These are phyloP conservation scores for Millerago galiae DNA, from an alignment of 805 yeast species.

Conservation along the genomic window DNA sequence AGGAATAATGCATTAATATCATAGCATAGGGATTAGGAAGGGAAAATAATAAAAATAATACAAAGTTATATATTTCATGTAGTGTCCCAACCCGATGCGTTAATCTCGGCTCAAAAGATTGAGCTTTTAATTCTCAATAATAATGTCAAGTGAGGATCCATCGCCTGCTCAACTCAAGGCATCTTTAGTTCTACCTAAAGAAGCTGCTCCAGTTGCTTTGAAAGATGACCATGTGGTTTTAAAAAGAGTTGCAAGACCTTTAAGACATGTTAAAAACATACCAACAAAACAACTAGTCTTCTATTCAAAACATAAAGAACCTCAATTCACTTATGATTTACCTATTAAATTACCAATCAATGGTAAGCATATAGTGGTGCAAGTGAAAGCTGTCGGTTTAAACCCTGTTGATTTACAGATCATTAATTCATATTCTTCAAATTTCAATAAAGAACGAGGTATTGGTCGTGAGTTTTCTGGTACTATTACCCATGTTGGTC, in stretches of 20 bases:
- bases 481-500: constrained; percentile 47
- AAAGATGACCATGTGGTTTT: constrained; percentile 12
- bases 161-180: constrained; percentile 5
- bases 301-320: constrained; percentile 30
- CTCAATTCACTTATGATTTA: constrained; percentile 43
- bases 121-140: neutral
- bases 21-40: too few species aligned
- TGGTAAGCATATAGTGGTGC: constrained; percentile 45
- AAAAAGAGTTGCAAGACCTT: constrained; percentile 37
- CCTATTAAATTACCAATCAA: constrained; percentile 43
- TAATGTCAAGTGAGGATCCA: constrained; percentile 1
- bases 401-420: constrained; percentile 64
- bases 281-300: constrained; percentile 44
- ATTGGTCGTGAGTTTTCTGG: constrained; percentile 72
- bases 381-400: constrained; percentile 52
- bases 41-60: too few species aligned
- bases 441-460: constrained; percentile 52
- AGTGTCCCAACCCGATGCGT: neutral
- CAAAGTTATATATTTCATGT: neutral
- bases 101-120: neutral
- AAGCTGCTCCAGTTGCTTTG: constrained; percentile 10
- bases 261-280: constrained; percentile 44
- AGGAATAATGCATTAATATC: too few species aligned
- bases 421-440: constrained; percentile 45
- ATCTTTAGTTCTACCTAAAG: constrained; percentile 5